These are phyloP conservation scores for Penicillium psychrosexuale DNA, from an alignment of 2,329 filamentous ascomycete genomes.

Conservation along the genomic window DNA sequence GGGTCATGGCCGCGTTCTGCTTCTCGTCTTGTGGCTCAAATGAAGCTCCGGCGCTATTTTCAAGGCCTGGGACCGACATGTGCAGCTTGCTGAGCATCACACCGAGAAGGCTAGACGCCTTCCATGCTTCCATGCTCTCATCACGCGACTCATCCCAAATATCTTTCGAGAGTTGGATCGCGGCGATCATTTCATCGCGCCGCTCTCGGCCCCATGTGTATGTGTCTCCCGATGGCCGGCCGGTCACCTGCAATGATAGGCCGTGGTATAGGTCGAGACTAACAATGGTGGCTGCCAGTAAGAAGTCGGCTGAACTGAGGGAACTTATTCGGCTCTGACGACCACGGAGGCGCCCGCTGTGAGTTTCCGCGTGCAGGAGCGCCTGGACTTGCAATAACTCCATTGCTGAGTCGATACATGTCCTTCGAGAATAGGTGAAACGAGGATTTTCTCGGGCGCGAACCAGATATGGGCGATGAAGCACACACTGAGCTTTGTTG, in stretches of 20 bases:
- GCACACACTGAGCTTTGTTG: slow-evolving; percentile 80
- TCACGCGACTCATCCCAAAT: slow-evolving; percentile 81
- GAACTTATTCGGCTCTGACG: slow-evolving; percentile 77
- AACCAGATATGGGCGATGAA: slow-evolving; percentile 84
- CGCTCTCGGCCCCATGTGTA: slow-evolving; percentile 49
- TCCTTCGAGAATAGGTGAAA: slow-evolving; percentile 78
- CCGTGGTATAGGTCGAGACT: slow-evolving; percentile 74
- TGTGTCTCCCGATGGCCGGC: slow-evolving; percentile 36
- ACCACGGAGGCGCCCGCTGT: slow-evolving; percentile 66
- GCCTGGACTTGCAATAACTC: slow-evolving; percentile 74
- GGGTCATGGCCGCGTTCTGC: slow-evolving; percentile 65
- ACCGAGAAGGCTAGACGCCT: slow-evolving; percentile 74
- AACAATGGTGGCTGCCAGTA: slow-evolving; percentile 80
- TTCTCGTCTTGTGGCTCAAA: slow-evolving; percentile 54
- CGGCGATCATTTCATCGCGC: slow-evolving; percentile 70
- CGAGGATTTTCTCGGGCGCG: slow-evolving; percentile 73
- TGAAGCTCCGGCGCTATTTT: slow-evolving; percentile 21
- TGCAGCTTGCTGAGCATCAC: slow-evolving; percentile 80
- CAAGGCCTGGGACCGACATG: slow-evolving; percentile 25
- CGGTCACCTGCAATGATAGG: slow-evolving; percentile 33
- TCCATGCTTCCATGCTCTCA: slow-evolving; percentile 82
- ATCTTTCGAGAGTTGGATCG: slow-evolving; percentile 66
- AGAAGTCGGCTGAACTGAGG: slow-evolving; percentile 78
- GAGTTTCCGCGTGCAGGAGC: slow-evolving; percentile 70
- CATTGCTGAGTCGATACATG: slow-evolving; percentile 82